Conservation (phyloP, 2,329 filamentous ascomycete species). For the Stachybotrys chlorohalonatus region DNA sequence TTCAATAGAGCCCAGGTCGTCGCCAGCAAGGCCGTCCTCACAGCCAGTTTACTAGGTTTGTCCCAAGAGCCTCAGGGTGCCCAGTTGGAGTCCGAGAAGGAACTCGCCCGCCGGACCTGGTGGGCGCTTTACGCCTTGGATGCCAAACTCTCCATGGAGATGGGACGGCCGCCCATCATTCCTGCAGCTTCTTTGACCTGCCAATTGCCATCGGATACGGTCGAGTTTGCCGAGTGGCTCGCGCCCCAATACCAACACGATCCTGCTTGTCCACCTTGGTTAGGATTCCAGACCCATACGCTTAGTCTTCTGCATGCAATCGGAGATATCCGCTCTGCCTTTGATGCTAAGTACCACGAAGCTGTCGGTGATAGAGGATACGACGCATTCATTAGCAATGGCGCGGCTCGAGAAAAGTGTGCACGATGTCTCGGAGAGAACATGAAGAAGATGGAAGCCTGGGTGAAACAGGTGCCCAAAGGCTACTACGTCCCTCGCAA, state of each 20-base stretch:
- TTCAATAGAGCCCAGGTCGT: not conserved
- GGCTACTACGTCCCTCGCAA: constrained; percentile 26
- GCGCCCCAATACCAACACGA: not conserved
- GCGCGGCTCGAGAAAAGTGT: constrained; percentile 12
- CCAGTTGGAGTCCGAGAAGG: not conserved
- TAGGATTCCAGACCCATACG: not conserved
- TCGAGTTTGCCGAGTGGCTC: not conserved
- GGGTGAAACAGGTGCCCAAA: constrained; percentile 22
- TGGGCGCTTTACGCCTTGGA: not conserved
- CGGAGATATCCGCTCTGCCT: not conserved
- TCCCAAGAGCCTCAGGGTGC: not conserved
- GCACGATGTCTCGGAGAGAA: constrained; percentile 16
- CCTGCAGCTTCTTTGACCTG: not conserved
- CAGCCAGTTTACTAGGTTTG: not conserved
- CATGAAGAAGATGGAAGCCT: constrained; percentile 18
- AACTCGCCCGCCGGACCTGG: not conserved
- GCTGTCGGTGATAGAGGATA: not conserved
- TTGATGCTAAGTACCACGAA: not conserved
- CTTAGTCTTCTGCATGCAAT: not conserved
- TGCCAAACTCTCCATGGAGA: not conserved
- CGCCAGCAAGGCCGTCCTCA: not conserved
- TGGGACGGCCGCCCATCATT: not conserved
- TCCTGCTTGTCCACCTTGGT: not conserved
- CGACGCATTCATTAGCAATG: not conserved
- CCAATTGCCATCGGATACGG: not conserved